Conservation (phyloP, 345 rosid genomes). For the Gossypium australe region DNA sequence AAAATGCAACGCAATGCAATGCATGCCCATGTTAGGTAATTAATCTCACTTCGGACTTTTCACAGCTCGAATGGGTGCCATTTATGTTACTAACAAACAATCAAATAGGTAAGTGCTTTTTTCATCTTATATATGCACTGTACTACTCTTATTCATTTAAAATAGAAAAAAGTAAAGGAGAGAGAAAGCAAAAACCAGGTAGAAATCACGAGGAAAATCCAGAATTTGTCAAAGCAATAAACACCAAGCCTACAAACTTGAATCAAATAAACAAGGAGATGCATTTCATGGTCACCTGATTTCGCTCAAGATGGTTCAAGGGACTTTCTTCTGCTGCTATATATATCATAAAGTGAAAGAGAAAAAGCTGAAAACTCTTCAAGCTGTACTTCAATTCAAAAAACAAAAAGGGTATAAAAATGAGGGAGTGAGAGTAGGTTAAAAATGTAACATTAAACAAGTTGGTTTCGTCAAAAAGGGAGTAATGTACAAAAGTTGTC, state of each 20-base stretch:
- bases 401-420: background rate
- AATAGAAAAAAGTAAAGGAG: too few relatives aligned
- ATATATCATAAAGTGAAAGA: background rate
- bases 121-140: too few relatives aligned
- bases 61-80: conserved; percentile 2
- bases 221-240: conserved; percentile 4
- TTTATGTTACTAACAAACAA: background rate
- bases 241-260: background rate
- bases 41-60: conserved; percentile 18
- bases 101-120: background rate
- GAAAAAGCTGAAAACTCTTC: background rate
- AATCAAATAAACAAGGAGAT: background rate
- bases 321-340: conserved; percentile 2
- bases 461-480: background rate
- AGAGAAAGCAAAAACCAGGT: too few relatives aligned
- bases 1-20: too few relatives aligned
- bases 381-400: background rate
- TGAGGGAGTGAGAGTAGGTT: background rate
- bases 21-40: background rate
- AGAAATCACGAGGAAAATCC: conserved; percentile 1
- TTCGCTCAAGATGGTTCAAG: background rate
- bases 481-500: background rate
- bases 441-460: background rate
- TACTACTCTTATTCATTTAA: too few relatives aligned
- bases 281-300: background rate